Conservation (phyloP, 768 basidiomycete genomes). For the Lactarius pseudohatsudake region DNA sequence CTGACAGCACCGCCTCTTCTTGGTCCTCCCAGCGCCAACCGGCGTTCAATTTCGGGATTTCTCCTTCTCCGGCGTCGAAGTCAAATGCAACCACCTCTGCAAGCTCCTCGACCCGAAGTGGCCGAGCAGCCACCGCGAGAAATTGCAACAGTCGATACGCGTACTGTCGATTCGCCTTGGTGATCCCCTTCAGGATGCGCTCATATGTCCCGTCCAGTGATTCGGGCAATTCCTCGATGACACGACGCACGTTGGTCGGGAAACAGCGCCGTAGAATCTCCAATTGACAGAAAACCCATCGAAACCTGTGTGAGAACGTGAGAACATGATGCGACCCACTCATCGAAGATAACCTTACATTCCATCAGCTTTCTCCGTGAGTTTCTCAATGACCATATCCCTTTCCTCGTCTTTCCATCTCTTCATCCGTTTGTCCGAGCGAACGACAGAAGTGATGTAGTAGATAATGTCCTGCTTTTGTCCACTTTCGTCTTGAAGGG, state of each 20-base stretch:
- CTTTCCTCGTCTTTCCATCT: not conserved
- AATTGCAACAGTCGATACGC: not conserved
- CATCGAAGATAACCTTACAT: not conserved
- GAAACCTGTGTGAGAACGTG: not conserved
- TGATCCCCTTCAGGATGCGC: not conserved
- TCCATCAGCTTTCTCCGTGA: conserved; percentile 3
- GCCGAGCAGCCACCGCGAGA: no score
- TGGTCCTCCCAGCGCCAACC: not conserved
- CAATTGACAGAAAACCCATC: conserved; percentile 1
- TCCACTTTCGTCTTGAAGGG: not conserved
- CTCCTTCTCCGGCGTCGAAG: not conserved
- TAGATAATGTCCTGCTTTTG: not conserved
- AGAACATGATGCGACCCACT: not conserved
- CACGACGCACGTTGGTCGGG: not conserved
- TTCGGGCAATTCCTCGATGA: not conserved
- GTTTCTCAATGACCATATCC: not conserved
- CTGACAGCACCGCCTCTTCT: not conserved
- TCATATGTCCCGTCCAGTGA: conserved; percentile 6
- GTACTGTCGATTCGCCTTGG: not conserved
- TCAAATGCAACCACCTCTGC: conserved; percentile 1
- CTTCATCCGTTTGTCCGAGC: not conserved
- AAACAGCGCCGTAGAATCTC: not conserved
- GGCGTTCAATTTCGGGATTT: not conserved
- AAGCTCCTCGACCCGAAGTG: conserved; percentile 3
- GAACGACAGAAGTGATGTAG: not conserved